Evolutionary conservation across 768 basidiomycete species (phyloP), one percentile per base, ranked within the genome.

Genomic region (Gloeopeniophorella convolvens): DNA sequence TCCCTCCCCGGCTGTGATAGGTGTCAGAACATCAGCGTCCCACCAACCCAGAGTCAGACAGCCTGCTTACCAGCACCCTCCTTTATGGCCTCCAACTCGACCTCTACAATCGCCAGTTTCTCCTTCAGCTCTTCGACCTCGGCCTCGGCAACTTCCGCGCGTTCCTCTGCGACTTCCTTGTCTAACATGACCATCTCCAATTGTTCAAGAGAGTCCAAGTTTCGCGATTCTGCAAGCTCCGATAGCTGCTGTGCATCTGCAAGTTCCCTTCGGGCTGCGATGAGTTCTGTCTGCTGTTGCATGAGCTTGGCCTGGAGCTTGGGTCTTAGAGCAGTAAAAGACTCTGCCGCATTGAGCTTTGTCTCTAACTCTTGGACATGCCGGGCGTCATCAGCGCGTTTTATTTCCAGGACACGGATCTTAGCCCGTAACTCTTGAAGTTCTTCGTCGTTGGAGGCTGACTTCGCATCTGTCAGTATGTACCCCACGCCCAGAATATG

Each of bases 121-220:
- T 97, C 95, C 59, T 76, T 85, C 51, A 85, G 62, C 45, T 83
- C 85, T 58, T 88, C 89, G 42, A 93, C 61, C 62, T 93, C 91
- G 0, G 73, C 66, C 63, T 91, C 84, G 0, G 83, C 83, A 2
- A 79, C 63, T 65, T 97, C 95, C 0, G 88, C 84, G 51, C 81
- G 80, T 66, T 97, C 95, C 63, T 98, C 96, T 0, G 95, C 94
- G 32, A 98, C 82, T 65, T 99, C 96, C 68, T 91, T 92, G 64
- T 99, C 96, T 59, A 99, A 68, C 77, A 89, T 89, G 3, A 82
- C 76, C 85, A 97, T 92, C 70, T 99, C 96, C 32, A 98, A 69
- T 62, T 94, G 89, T 50, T 97, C 95, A 45, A 87, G 80, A 1
- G 85, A 65, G 63, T 98, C 95, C 2, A 83, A 68, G 1, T 89